phyloP scores from a whole-genome alignment of 2,329 filamentous ascomycete genomes.

The Pleomassaria siparia region DNA sequence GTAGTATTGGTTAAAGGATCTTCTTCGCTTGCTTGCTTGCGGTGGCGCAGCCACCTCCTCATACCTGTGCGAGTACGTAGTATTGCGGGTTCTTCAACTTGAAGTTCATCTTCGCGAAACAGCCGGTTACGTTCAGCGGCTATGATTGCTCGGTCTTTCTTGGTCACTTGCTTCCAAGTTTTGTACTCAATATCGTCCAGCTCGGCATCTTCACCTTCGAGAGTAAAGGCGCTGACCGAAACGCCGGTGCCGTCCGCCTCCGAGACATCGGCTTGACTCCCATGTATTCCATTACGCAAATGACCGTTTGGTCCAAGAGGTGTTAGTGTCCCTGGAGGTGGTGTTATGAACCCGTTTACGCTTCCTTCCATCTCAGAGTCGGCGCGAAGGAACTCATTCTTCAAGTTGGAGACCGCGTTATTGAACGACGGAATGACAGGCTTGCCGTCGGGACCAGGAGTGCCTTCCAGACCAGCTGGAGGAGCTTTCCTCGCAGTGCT shows the following conservation, averaged over 20 bases:
- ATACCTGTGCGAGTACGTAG: conserved; percentile 84
- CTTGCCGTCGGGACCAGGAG: conserved; percentile 74
- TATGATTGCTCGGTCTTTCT: conserved; percentile 85
- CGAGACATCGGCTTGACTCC: conserved; percentile 80
- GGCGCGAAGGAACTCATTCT: conserved; percentile 57
- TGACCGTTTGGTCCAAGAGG: conserved; percentile 71
- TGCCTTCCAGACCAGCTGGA: conserved; percentile 73
- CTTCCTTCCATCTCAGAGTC: conserved; percentile 85
- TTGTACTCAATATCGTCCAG: conserved; percentile 91
- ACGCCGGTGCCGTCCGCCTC: conserved; percentile 76
- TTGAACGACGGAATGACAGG: conserved; percentile 63
- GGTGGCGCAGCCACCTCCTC: conserved; percentile 80
- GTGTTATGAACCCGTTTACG: conserved; percentile 81
- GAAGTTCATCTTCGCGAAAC: conserved; percentile 82
- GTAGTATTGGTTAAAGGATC: conserved; percentile 50
- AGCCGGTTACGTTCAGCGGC: conserved; percentile 84
- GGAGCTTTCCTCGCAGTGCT: conserved; percentile 69
- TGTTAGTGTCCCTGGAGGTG: conserved; percentile 76
- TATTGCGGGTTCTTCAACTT: conserved; percentile 83
- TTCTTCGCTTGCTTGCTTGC: conserved; percentile 62
- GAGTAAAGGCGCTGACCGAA: conserved; percentile 65
- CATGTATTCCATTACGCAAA: conserved; percentile 57
- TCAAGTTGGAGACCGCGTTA: conserved; percentile 51
- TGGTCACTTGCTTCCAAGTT: conserved; percentile 98
- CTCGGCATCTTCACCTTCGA: conserved; percentile 74